Evolutionary conservation across 2,329 filamentous ascomycete species (phyloP).

Genomic region (Exophiala bonariae): DNA sequence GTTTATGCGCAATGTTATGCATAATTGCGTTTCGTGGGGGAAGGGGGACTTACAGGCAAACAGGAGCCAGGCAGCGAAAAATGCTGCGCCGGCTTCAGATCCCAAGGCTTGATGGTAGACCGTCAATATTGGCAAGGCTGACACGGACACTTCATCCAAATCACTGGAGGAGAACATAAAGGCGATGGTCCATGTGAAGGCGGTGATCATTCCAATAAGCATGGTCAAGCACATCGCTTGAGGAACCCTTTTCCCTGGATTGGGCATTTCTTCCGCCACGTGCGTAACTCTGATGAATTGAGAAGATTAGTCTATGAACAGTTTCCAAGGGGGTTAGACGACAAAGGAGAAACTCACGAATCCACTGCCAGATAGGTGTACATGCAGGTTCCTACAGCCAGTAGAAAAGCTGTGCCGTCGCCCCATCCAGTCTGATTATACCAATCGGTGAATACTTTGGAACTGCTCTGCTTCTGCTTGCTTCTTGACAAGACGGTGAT

Average conservation of each 20-base stretch:
- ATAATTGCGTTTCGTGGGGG: no score
- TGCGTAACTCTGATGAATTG: no score
- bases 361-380: conserved; percentile 29
- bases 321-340: no score
- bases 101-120: conserved; percentile 25
- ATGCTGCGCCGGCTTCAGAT: conserved; percentile 29
- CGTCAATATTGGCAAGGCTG: conserved; percentile 23
- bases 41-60: no score
- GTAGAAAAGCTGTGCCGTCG: conserved; percentile 57
- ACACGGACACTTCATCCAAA: conserved; percentile 17
- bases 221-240: conserved; percentile 8
- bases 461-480: conserved; percentile 38
- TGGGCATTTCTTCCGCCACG: conserved; percentile 13
- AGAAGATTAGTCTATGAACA: no score
- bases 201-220: conserved; percentile 3
- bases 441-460: conserved; percentile 57
- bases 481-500: conserved; percentile 30
- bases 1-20: no score
- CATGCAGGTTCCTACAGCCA: conserved; percentile 35
- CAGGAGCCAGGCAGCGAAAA: conserved; percentile 24
- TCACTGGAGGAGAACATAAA: conserved; percentile 16
- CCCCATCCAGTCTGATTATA: conserved; percentile 70
- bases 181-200: conserved; percentile 12
- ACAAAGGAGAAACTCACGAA: no score
- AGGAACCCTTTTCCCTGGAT: conserved; percentile 10